Evolutionary conservation across 345 rosid species (phyloP), one percentile per base, ranked within the genome.

Genomic region (Balakata baccata): DNA sequence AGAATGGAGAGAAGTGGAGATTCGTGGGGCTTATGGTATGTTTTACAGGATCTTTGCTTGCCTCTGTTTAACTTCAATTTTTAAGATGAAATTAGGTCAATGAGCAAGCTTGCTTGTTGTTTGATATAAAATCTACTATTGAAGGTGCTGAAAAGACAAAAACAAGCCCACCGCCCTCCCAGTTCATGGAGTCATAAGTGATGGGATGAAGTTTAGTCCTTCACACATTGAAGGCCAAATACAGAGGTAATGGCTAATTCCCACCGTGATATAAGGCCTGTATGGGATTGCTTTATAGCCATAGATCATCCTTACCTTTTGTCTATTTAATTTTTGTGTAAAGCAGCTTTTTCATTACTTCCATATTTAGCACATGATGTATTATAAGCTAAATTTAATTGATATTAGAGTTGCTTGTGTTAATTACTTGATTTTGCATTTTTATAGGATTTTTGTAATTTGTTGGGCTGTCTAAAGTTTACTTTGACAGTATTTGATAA

Each of bases 1-100:
- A 90, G 99, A 95, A 83, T 89, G 87, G 81, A 86, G 99, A 76
- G 98, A 95, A 88, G 93, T 95, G 38, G 97, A 95, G 84, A 86
- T 87, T 73, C 96, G 98, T 34, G 92, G 96, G 51, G 83, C 76
- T 61, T 82, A 87, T 50, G 94, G 98, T 90, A 85, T 59, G 82
- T 75, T 66, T 47, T 17, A 7, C 41, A 16, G 18, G 18, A 64
- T 47, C 11, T 43, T 11, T 70, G 20, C 53, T 23, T 41, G 22
- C 37, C 8, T 5, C 45, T 58, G 3, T 46, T 46, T 10, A 38
- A n/a, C 43, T 14, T 59, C 6, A 69, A 29, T 54, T n/a, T 37
- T 37, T 53, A n/a, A n/a, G 7, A 68, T 37, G 47, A 34, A 3
- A 25, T 9, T 43, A 25, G 11, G 50, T 49, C 41, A 0, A 11